Conservation (phyloP, 1,139 yeast species). For the Scheffersomyces titani region DNA sequence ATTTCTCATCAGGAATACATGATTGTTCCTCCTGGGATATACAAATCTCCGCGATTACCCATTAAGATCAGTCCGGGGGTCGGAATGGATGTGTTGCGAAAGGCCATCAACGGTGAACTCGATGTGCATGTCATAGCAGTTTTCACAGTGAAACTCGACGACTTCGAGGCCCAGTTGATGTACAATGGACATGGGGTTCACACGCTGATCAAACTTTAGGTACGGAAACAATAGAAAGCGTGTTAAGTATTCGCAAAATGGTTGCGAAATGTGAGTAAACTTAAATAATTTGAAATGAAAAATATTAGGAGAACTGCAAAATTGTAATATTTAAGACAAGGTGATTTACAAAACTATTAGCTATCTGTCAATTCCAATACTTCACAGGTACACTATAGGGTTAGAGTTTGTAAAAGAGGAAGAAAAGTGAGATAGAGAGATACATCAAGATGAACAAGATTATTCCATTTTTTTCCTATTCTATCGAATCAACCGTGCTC, state of each 20-base stretch:
- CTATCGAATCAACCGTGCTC: neutral
- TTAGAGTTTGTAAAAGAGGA: too few relatives aligned
- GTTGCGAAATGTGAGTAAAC: neutral
- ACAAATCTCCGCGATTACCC: constrained; percentile 50
- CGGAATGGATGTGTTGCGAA: constrained; percentile 50
- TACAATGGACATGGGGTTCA: constrained; percentile 46
- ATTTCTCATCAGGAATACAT: constrained; percentile 36
- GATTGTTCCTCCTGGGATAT: constrained; percentile 50
- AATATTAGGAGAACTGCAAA: neutral
- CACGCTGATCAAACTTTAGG: constrained; percentile 29
- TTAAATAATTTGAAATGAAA: too few relatives aligned
- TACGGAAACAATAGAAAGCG: neutral
- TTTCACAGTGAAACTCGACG: constrained; percentile 36
- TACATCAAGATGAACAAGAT: neutral
- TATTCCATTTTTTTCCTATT: neutral
- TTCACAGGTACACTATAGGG: too few relatives aligned
- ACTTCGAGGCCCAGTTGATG: constrained; percentile 38
- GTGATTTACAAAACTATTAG: neutral
- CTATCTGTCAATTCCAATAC: too few relatives aligned
- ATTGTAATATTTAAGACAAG: too few relatives aligned
- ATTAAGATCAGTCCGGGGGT: constrained; percentile 45
- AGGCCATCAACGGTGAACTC: constrained; percentile 52
- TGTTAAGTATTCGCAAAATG: neutral
- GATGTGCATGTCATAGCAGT: constrained; percentile 47
- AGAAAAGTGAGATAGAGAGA: too few relatives aligned